These are phyloP conservation scores for Piper betle DNA, from an alignment of 164 flowering plant species.

Conservation along the genomic window DNA sequence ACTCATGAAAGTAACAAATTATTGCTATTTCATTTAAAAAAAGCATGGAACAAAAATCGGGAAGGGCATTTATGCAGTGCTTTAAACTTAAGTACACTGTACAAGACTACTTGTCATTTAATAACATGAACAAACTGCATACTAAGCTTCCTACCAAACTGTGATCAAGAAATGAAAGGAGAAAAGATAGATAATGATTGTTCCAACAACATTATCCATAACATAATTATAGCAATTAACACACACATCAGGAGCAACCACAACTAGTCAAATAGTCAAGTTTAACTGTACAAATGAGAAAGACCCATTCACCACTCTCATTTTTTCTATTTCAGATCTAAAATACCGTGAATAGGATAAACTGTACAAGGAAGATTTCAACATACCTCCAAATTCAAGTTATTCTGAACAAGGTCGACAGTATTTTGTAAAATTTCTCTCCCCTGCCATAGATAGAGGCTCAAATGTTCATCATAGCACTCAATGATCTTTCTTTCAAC, in stretches of 20 bases:
- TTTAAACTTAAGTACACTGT: no score
- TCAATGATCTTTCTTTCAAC: no score
- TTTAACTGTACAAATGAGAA: neutral
- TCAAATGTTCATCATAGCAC: no score
- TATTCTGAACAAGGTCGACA: constrained; percentile 90
- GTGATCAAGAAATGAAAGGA: neutral
- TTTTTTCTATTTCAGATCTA: no score
- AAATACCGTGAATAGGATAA: no score
- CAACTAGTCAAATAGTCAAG: neutral
- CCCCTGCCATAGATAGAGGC: constrained; percentile 44
- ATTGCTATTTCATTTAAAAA: neutral
- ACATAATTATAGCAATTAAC: neutral
- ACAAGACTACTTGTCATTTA: neutral
- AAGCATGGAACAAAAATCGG: neutral
- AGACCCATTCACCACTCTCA: neutral
- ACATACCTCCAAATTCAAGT: constrained; percentile 72
- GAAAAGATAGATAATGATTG: neutral
- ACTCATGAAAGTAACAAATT: neutral
- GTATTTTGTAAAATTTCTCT: constrained; percentile 95
- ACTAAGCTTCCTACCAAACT: neutral
- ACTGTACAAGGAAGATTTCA: neutral
- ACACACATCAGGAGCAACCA: neutral
- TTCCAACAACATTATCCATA: neutral
- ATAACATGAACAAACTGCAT: neutral
- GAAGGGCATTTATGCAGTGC: no score